phyloP scores from a whole-genome alignment of 139 green algal genomes.

The Chlamydomonas sp. region DNA sequence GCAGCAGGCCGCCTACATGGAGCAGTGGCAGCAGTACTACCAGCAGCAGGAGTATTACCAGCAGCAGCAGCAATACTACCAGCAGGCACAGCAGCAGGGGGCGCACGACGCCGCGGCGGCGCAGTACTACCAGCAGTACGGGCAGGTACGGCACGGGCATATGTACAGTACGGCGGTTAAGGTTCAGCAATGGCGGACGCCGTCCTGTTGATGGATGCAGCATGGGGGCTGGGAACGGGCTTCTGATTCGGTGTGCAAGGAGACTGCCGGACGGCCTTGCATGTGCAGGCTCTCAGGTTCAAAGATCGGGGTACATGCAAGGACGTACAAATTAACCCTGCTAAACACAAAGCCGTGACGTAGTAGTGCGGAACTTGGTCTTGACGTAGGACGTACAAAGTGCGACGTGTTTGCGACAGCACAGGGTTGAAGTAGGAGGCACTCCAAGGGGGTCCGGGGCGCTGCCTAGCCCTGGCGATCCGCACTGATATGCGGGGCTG shows the following conservation, averaged over 20 bases:
- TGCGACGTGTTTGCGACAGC: not conserved
- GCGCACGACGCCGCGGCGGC: not conserved
- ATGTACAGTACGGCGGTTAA: not conserved
- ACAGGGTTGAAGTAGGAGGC: not conserved
- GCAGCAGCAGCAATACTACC: conserved; percentile 47
- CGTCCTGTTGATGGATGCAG: not conserved
- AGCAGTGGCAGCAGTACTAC: conserved; percentile 60
- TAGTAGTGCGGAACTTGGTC: no score
- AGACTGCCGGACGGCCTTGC: no score
- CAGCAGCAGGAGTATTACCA: conserved; percentile 44
- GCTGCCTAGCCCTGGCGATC: no score
- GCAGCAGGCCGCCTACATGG: conserved; percentile 60
- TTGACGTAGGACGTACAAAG: no score
- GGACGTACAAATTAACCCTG: no score
- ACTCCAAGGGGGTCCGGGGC: not conserved
- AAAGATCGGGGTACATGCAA: no score
- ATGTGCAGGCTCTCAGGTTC: no score
- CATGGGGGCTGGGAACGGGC: no score
- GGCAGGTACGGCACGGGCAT: not conserved
- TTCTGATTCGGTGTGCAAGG: no score
- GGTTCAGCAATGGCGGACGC: not conserved
- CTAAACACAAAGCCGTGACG: no score
- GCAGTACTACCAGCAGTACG: conserved; percentile 24
- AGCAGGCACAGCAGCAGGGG: conserved; percentile 29
- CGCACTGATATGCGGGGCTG: no score